A percentile compares a stretch with the other conserved stretches of the same genome.
phyloP scores from a whole-genome alignment of 345 rosid genomes.

The Camelina hispida region DNA sequence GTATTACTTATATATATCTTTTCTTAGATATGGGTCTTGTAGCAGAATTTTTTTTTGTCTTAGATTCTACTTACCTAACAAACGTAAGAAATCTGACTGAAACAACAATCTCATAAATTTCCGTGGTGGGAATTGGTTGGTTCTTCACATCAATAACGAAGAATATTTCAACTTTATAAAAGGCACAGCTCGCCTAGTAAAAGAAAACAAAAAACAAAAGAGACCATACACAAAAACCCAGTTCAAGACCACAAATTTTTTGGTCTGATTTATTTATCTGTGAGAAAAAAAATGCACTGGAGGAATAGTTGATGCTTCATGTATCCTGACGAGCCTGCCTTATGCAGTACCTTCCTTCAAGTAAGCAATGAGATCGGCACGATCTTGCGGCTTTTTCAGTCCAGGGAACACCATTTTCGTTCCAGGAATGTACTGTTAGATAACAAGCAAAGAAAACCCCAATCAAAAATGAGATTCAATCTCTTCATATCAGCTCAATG shows the following conservation, averaged over 20 bases:
- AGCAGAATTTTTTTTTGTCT: too few relatives aligned
- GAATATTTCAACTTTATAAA: constrained; percentile 15
- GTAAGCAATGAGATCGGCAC: constrained; percentile 78
- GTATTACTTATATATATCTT: too few relatives aligned
- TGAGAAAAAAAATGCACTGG: constrained; percentile 14
- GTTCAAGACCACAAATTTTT: constrained; percentile 30
- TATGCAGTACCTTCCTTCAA: constrained; percentile 69
- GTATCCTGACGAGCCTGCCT: background rate
- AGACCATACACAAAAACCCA: background rate
- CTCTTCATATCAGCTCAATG: background rate
- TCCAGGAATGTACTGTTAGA: constrained; percentile 74
- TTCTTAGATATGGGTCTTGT: too few relatives aligned
- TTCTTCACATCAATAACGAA: constrained; percentile 29
- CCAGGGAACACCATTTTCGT: constrained; percentile 93
- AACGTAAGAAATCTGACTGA: background rate
- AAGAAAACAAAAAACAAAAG: background rate
- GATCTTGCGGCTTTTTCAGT: constrained; percentile 81
- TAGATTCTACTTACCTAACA: too few relatives aligned
- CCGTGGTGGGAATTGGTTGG: background rate
- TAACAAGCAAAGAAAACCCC: background rate
- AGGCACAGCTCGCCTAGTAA: constrained; percentile 21
- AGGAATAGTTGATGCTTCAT: background rate
- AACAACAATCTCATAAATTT: background rate
- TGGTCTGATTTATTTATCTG: constrained; percentile 33
- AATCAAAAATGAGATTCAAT: background rate